Conservation (phyloP, 345 rosid species). For the Anacardium occidentale region DNA sequence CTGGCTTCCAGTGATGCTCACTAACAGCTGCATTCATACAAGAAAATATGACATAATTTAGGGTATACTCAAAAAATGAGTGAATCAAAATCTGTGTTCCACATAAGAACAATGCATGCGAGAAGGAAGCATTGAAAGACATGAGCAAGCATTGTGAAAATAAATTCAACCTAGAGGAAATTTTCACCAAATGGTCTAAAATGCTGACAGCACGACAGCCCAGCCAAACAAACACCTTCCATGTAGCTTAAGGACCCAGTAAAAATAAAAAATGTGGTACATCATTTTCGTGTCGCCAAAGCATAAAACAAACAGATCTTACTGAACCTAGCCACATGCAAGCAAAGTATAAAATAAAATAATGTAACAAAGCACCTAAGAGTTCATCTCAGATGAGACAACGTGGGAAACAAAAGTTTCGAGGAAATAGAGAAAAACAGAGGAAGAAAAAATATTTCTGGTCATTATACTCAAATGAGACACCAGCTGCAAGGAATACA, state of each 20-base stretch:
- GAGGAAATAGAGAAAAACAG: no score
- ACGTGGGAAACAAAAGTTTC: neutral
- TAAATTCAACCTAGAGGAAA: neutral
- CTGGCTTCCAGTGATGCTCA: slow-evolving; percentile 78
- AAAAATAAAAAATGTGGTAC: neutral
- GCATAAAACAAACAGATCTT: neutral
- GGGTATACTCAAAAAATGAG: neutral
- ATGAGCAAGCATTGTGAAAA: neutral
- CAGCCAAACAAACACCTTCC: neutral
- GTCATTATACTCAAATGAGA: neutral
- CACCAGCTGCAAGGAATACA: neutral
- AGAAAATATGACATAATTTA: neutral
- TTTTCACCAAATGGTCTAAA: neutral
- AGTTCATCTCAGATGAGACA: neutral
- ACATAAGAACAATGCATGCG: neutral
- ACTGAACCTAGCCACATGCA: neutral
- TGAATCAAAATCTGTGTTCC: neutral
- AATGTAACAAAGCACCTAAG: neutral
- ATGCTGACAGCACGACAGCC: neutral
- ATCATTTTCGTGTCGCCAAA: neutral
- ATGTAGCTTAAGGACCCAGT: neutral
- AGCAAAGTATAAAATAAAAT: neutral
- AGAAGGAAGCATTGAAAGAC: neutral
- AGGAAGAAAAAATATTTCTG: neutral
- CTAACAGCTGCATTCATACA: slow-evolving; percentile 58